Percentiles rank a stretch among this genome's conserved stretches.
phyloP scores from a whole-genome alignment of 1,139 yeast genomes.

The Dujonia santamariae region DNA sequence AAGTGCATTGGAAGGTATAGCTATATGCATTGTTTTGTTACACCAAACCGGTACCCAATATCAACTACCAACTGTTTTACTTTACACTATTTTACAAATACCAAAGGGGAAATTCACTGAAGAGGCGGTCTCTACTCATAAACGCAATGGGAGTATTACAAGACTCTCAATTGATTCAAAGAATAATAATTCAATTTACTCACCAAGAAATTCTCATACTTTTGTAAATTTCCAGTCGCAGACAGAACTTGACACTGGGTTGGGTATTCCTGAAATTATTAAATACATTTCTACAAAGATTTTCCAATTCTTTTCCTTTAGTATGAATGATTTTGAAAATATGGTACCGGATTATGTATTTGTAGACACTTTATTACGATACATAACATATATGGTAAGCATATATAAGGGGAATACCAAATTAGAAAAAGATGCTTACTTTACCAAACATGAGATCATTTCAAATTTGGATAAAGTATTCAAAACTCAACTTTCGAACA shows the following conservation, averaged over 20 bases:
- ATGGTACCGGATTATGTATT: constrained; percentile 81
- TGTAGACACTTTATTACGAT: constrained; percentile 68
- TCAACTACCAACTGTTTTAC: constrained; percentile 49
- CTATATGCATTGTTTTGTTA: constrained; percentile 61
- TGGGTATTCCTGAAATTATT: constrained; percentile 48
- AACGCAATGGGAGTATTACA: background rate
- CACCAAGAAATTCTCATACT: constrained; percentile 36
- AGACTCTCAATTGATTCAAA: constrained; percentile 5
- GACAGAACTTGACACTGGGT: constrained; percentile 17
- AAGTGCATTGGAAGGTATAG: constrained; percentile 78
- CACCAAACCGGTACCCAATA: constrained; percentile 57
- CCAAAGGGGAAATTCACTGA: constrained; percentile 21
- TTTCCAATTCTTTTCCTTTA: constrained; percentile 55
- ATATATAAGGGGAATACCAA: too few relatives aligned
- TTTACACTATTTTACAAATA: constrained; percentile 24
- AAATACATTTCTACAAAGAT: constrained; percentile 43
- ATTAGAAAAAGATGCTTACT: constrained; percentile 13
- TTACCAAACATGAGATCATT: constrained; percentile 43
- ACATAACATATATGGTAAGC: constrained; percentile 57
- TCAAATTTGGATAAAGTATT: constrained; percentile 47
- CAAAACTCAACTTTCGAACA: constrained; percentile 32
- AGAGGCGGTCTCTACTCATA: constrained; percentile 10
- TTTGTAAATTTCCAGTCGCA: constrained; percentile 16
- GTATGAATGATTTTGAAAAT: constrained; percentile 64
- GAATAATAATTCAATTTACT: constrained; percentile 11